Evolutionary conservation across 1,139 yeast genomes (phyloP).

Genomic region (Lodderomyces orthopsilosis): DNA sequence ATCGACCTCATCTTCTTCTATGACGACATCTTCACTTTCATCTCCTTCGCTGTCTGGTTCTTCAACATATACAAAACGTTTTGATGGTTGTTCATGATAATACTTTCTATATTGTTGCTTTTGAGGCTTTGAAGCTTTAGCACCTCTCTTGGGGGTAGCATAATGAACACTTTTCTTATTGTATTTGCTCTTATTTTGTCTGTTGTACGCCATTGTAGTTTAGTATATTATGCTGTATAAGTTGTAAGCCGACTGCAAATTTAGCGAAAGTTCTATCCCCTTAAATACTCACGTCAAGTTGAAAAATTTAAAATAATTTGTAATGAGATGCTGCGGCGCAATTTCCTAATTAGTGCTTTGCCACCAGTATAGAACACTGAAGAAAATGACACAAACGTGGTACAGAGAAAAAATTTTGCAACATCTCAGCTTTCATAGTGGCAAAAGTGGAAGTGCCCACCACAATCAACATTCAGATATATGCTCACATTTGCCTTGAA

Average conservation of each 20-base stretch:
- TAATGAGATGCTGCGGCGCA: conserved; percentile 13
- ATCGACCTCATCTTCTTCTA: conserved; percentile 7
- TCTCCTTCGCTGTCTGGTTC: conserved; percentile 37
- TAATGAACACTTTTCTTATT: conserved; percentile 8
- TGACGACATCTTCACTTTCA: conserved; percentile 16
- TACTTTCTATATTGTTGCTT: conserved; percentile 27
- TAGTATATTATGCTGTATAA: too few species aligned
- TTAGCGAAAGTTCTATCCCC: background rate
- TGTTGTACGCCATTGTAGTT: conserved; percentile 6
- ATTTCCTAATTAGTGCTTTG: conserved; percentile 5
- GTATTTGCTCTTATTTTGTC: conserved; percentile 9
- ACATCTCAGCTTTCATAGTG: background rate
- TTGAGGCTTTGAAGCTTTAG: conserved; percentile 2
- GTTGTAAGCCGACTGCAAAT: background rate
- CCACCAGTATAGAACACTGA: conserved; percentile 7
- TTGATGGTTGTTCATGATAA: conserved; percentile 32
- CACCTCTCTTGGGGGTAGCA: conserved; percentile 5
- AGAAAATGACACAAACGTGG: conserved; percentile 1
- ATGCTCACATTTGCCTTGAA: background rate
- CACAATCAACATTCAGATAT: background rate
- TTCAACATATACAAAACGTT: conserved; percentile 37
- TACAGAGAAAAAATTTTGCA: background rate
- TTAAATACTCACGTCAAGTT: background rate
- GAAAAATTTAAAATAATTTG: conserved; percentile 7
- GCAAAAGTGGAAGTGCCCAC: background rate